Conservation (phyloP, 139 green algal species). For the Tetraselmis striata region DNA sequence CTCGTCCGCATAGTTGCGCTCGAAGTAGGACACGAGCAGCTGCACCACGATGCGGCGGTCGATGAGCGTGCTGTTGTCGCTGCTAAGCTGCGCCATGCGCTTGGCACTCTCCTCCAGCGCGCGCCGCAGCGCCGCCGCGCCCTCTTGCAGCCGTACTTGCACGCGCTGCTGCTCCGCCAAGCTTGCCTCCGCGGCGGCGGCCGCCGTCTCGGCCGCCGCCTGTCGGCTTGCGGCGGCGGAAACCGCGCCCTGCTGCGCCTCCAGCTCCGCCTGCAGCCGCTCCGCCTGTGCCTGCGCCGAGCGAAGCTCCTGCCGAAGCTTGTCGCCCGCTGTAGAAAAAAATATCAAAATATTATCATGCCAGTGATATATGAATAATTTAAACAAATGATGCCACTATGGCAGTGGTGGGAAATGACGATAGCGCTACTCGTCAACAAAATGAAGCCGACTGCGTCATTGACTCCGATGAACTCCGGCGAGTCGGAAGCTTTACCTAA, state of each 20-base stretch:
- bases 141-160: conserved; percentile 27
- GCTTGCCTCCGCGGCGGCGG: conserved; percentile 2
- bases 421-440: too few species aligned
- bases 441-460: too few species aligned
- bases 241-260: conserved; percentile 12
- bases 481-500: too few species aligned
- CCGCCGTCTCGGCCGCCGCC: neutral
- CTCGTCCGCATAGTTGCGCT: conserved; percentile 35
- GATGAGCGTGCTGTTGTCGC: conserved; percentile 36
- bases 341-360: too few species aligned
- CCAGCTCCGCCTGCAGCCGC: conserved; percentile 31
- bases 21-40: conserved; percentile 63
- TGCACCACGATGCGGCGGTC: conserved; percentile 54
- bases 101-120: conserved; percentile 35
- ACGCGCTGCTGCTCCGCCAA: conserved; percentile 3
- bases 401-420: too few species aligned
- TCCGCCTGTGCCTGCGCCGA: conserved; percentile 1
- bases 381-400: too few species aligned
- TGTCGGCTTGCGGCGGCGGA: neutral
- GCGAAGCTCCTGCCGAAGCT: conserved; percentile 28
- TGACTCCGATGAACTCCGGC: too few species aligned
- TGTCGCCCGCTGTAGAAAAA: conserved; percentile 38
- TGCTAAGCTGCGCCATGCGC: conserved; percentile 19
- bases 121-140: conserved; percentile 46
- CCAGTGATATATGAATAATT: too few species aligned